Evolutionary conservation across 2,329 filamentous ascomycete species (phyloP).

Genomic region (Paraphaeosphaeria minitans): DNA sequence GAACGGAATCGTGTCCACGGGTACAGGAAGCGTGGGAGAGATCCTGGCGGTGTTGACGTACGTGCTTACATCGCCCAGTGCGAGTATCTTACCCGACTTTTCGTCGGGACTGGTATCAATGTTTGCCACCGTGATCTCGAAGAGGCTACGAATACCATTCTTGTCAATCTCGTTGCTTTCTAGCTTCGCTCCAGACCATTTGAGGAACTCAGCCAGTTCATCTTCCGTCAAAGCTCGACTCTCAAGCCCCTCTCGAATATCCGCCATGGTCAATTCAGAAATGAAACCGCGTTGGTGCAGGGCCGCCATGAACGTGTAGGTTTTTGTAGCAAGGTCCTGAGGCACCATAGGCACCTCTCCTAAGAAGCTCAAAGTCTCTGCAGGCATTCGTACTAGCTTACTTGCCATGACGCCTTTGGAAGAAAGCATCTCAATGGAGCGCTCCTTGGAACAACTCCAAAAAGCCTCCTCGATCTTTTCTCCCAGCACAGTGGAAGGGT

Average conservation of each 20-base stretch:
- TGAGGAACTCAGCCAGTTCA: constrained; percentile 82
- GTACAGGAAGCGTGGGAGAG: constrained; percentile 78
- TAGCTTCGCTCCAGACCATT: constrained; percentile 79
- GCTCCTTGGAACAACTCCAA: constrained; percentile 84
- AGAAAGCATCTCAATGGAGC: constrained; percentile 82
- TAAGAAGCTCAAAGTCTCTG: constrained; percentile 75
- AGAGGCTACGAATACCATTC: constrained; percentile 68
- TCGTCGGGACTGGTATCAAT: constrained; percentile 57
- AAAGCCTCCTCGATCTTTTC: constrained; percentile 93
- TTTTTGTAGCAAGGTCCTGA: constrained; percentile 70
- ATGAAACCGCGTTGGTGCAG: constrained; percentile 84
- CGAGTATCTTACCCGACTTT: constrained; percentile 71
- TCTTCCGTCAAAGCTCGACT: constrained; percentile 77
- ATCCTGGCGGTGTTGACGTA: constrained; percentile 81
- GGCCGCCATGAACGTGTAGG: constrained; percentile 75
- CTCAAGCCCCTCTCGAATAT: constrained; percentile 83
- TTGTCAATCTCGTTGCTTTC: constrained; percentile 73
- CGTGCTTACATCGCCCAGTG: constrained; percentile 74
- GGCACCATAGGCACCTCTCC: constrained; percentile 87
- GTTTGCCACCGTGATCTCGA: constrained; percentile 80
- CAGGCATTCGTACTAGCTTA: constrained; percentile 77
- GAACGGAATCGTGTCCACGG: constrained; percentile 81
- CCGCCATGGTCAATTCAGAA: constrained; percentile 82
- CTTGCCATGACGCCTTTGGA: constrained; percentile 87
- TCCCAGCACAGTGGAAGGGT: constrained; percentile 81